Evolutionary conservation across 2,329 filamentous ascomycete genomes (phyloP), one percentile per base, ranked within the genome.

Genomic region (Balansia obtecta): DNA sequence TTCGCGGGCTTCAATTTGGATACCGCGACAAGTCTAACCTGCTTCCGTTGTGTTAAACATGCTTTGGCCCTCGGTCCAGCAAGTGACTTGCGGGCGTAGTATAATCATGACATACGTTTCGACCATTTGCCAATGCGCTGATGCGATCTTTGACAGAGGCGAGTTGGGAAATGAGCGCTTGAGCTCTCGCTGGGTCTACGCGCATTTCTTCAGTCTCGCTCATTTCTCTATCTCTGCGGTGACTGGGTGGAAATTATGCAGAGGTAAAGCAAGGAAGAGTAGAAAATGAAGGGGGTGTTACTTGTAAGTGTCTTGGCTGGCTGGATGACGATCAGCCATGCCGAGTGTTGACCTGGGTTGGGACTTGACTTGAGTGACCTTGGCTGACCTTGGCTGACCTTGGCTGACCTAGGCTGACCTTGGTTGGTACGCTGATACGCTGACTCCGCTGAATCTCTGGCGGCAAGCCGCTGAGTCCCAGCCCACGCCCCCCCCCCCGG

Each of bases 1-100:
- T 86, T 86, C 52, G 83, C 88, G 13, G 93, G 91, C 70, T 98
- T 97, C 57, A 96, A 76, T 69, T 98, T 98, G 40, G 90, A 96
- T 46, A 98, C 93, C 30, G 93, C 91, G 41, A 98, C 89, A 39
- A 98, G 77, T 45, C 93, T 84, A 55, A 91, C 79, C 83, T 88
- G 37, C 16, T 20, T 48, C 18, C 18, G 46, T 46, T 22, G 46
- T 22, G 46, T 49, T 39, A 50, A 43, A 22, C 45, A 15, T 8
- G 27, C 2, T 27, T 27, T 6, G 27, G 8, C 27, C 27, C 7
- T 27, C 27, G 27, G 27, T 5, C 27, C 7, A 27, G n/a, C n/a
- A 27, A 27, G 27, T 27, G 27, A 27, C 27, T 27, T 27, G 27
- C 27, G 7, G 7, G 27, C 7, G 1, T 8, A 27, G 27, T 27